Evolutionary conservation across 768 basidiomycete species (phyloP), one percentile per base, ranked within the genome.

Genomic region (Dendrothele bispora): DNA sequence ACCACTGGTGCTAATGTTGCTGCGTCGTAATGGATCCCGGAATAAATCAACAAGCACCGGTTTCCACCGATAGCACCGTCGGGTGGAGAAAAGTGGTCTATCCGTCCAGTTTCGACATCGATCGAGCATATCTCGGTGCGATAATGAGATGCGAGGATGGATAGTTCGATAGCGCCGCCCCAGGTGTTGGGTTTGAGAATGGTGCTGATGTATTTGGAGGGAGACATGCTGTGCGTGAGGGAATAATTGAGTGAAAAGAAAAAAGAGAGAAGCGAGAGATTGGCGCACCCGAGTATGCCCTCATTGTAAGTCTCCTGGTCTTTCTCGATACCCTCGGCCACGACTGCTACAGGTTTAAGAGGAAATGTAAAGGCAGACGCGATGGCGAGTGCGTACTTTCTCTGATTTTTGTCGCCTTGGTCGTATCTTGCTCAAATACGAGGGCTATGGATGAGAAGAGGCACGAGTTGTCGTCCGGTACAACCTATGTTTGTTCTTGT

Each of bases 381-480:
- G 17, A 21, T 17, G 34, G 24, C 24, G 39, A 37, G 7, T 29
- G 62, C 79, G 51, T 56, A 94, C 93, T 80, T 66, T 88, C 75
- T 34, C 95, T 79, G 60, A 97, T 78, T 51, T 73, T 67, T 21
- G 74, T 70, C 2, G 87, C 88, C 49, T 84, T 84, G n/a, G 75
- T 65, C 11, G 87, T 84, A 48, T 82, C 83, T 58, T 95, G 92
- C 60, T 87, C 83, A 57, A 98, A 95, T 2, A 95, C 72, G 34
- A 95, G 70, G 14, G 89, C 91, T 37, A 91, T 73, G 3, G 93
- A 84, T 3, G 88, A 88, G 70, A 98, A 98, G 25, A 98, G 72
- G 64, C 95, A 98, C 1, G 92, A 89, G 59, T 98, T 98, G 68
- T 98, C 95, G 59, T 98, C 95, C n/a, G 94, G 95, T 15, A 95